Evolutionary conservation across 148 eudicot genomes (phyloP), one percentile per base, ranked within the genome.

Genomic region (Drosera capensis): DNA sequence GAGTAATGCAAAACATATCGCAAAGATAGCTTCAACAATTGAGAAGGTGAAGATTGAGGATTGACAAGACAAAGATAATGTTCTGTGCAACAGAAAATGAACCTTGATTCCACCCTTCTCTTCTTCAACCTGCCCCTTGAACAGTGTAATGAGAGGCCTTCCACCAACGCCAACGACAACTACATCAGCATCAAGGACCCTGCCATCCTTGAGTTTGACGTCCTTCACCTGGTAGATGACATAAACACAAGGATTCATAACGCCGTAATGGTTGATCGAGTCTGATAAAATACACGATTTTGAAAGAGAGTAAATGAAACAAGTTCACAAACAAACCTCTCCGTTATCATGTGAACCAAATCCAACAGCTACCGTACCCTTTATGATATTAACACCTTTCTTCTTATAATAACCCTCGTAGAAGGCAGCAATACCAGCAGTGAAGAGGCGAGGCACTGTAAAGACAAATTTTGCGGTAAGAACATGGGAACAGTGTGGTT

Each of bases 21-120:
- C n/a, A n/a, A n/a, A n/a, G n/a, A n/a, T n/a, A n/a, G n/a, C n/a
- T n/a, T n/a, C n/a, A n/a, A n/a, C n/a, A n/a, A n/a, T n/a, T n/a
- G n/a, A n/a, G n/a, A n/a, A n/a, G n/a, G n/a, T n/a, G n/a, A n/a
- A n/a, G n/a, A n/a, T n/a, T n/a, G n/a, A n/a, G n/a, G n/a, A n/a
- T 5, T 4, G 0, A 34, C 13, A 34, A 34, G n/a, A 2, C n/a
- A 34, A 34, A 34, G n/a, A 28, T 28, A 28, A 28, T 9, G 4
- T 39, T 2, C 43, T 14, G 43, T 14, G 7, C 17, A 6, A 39
- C 7, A 11, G 43, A 39, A 43, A 34, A 49, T 40, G 15, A 37
- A 92, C 99, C 99, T 92, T 78, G 25, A 92, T 81, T 62, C 99
- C 99, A 55, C 99, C 95, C 58, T 92, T 92, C 45, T 92, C 99